Evolutionary conservation across 352 stramenopile genomes (phyloP), one percentile per base, ranked within the genome.

Genomic region (Globisporangium camurandrum): DNA sequence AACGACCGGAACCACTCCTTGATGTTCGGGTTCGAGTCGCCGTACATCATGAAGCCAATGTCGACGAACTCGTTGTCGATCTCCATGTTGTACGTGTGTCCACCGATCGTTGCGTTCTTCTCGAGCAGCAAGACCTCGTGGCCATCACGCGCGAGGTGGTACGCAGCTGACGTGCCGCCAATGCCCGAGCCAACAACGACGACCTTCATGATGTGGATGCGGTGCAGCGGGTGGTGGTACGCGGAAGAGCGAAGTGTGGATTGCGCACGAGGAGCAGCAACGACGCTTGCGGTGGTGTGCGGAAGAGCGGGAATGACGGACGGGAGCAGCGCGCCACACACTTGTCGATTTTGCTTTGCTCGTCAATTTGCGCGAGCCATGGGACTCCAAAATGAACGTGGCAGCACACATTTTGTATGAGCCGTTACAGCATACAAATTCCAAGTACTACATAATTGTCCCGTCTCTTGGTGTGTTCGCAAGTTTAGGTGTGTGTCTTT

Each of bases 21-120:
- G 58, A 93, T 93, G 71, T 93, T 93, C 44, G 82, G 82, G 69
- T 93, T 93, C 62, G 82, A 93, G 61, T 93, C 82, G 23, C 82
- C 82, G 46, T 88, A 93, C 82, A 93, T 93, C 82, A 93, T 93
- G 65, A 93, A 93, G 59, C 82, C 82, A 34, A 93, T 75, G 59
- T 93, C 82, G 16, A 93, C 82, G 47, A 75, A 71, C 58, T 93
- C 79, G 55, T 68, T 64, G 64, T 93, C 82, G 65, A 91, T 88
- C 57, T 93, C 79, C 73, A 91, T 88, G 56, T 85, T 73, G 63
- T 87, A 91, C 60, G 82, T 86, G 72, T 93, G 82, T 40, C 82
- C 82, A 28, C 82, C 82, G 19, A 93, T 56, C 47, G 66, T 75
- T 52, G 80, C 74, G 51, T 91, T 86, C 67, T 88, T 86, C 56